Conservation (phyloP, 148 eudicot species). For the Camellia sinensis region DNA sequence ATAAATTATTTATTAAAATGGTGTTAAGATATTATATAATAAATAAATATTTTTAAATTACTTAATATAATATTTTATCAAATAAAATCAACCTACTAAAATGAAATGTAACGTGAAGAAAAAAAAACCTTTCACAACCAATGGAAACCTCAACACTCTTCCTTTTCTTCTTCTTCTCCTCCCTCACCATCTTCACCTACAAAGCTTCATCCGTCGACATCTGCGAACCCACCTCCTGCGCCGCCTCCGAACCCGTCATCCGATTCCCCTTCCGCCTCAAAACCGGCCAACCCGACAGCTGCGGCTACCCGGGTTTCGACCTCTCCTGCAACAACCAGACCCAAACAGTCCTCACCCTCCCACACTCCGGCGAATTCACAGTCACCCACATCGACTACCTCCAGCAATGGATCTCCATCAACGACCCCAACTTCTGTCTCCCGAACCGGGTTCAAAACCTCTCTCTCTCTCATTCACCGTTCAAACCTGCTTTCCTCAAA, state of each 20-base stretch:
- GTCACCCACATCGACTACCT: conserved; percentile 43
- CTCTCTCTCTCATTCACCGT: conserved; percentile 28
- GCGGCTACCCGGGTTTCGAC: conserved; percentile 63
- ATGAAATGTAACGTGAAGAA: not conserved
- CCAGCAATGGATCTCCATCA: conserved; percentile 32
- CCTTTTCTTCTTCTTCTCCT: conserved; percentile 13
- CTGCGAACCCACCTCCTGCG: conserved; percentile 44
- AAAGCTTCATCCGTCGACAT: not conserved
- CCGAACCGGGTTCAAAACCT: conserved; percentile 34
- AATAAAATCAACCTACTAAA: not conserved
- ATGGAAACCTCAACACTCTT: not conserved
- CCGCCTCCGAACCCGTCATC: conserved; percentile 26
- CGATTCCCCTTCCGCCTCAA: conserved; percentile 59
- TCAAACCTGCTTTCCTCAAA: not conserved
- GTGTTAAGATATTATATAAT: too few species aligned
- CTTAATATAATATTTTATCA: too few species aligned
- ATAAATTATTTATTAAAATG: too few species aligned
- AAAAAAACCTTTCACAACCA: not conserved
- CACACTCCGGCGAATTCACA: conserved; percentile 27
- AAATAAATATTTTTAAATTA: too few species aligned
- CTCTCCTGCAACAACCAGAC: conserved; percentile 46
- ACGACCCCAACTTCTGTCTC: conserved; percentile 56
- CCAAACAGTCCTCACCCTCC: conserved; percentile 41
- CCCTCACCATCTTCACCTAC: not conserved
- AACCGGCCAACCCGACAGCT: conserved; percentile 18